Percentiles rank a stretch among this genome's conserved stretches.
Conservation (phyloP, 106 monocot genomes). For the Dioscorea dumetorum region DNA sequence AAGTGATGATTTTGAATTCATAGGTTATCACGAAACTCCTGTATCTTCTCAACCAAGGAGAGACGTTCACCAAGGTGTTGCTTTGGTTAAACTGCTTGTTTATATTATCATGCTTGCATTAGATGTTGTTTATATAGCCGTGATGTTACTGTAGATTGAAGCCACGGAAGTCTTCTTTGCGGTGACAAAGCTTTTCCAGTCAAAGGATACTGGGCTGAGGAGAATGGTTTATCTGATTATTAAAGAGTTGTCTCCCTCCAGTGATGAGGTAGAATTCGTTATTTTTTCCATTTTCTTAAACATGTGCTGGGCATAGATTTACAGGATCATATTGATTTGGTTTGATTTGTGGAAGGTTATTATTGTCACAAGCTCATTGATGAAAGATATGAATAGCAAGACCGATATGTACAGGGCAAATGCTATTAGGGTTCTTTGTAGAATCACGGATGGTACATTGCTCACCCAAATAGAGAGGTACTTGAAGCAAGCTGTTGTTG, state of each 20-base stretch:
- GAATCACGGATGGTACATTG: conserved; percentile 91
- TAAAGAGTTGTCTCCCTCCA: conserved; percentile 97
- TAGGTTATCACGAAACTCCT: conserved; percentile 92
- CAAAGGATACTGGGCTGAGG: conserved; percentile 83
- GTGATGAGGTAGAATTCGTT: conserved; percentile 66
- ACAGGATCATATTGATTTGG: background rate
- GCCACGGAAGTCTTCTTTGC: conserved; percentile 98
- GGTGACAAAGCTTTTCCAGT: conserved; percentile 94
- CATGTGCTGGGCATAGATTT: background rate
- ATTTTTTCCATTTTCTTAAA: background rate
- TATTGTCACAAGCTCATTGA: conserved; percentile 97
- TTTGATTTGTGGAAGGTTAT: conserved; percentile 54
- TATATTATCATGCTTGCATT: background rate
- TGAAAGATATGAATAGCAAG: conserved; percentile 99
- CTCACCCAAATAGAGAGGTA: conserved; percentile 98
- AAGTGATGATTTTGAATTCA: background rate
- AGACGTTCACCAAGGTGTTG: conserved; percentile 84
- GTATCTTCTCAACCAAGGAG: conserved; percentile 94
- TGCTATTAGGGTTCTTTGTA: conserved; percentile 94
- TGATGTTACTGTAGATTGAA: conserved; percentile 44
- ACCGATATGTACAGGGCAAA: conserved; percentile 99
- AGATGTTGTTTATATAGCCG: no score
- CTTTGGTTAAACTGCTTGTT: background rate
- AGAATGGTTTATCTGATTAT: conserved; percentile 99
- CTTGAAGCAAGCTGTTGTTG: conserved; percentile 97